A percentile compares a stretch with the other conserved stretches of the same genome.
These are phyloP conservation scores for Mycena vulgaris DNA, from an alignment of 768 basidiomycete species.

Conservation along the genomic window DNA sequence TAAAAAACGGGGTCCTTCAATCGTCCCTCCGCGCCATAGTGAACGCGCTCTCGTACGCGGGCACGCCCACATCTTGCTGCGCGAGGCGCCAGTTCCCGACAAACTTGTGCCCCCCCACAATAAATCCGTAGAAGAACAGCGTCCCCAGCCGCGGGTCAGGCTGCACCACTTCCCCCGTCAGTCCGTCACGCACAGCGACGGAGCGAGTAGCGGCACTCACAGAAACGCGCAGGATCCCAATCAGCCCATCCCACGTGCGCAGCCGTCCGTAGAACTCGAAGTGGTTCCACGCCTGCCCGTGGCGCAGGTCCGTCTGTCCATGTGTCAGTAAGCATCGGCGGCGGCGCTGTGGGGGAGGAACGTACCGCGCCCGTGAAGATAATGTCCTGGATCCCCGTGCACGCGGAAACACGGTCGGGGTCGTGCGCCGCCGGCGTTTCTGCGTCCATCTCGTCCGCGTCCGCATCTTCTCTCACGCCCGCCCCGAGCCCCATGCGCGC, in stretches of 20 bases:
- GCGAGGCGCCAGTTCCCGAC: conserved; percentile 82
- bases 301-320: conserved; percentile 63
- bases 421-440: conserved; percentile 30
- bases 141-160: conserved; percentile 44
- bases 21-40: conserved; percentile 67
- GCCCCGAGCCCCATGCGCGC: conserved; percentile 37
- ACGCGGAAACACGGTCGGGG: conserved; percentile 45
- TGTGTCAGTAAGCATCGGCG: conserved; percentile 2
- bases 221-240: conserved; percentile 65
- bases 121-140: conserved; percentile 78
- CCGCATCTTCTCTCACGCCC: conserved; percentile 37
- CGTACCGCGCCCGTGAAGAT: conserved; percentile 73
- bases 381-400: conserved; percentile 73
- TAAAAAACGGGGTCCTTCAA: background rate
- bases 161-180: conserved; percentile 12
- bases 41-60: conserved; percentile 77
- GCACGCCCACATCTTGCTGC: conserved; percentile 58
- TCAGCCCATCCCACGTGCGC: conserved; percentile 71
- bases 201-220: conserved; percentile 36
- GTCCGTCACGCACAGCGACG: background rate
- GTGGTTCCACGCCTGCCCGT: conserved; percentile 64
- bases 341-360: background rate
- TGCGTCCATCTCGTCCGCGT: conserved; percentile 33
- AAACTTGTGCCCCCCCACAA: conserved; percentile 75
- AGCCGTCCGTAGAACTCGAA: conserved; percentile 69